Percentiles rank a stretch among this genome's conserved stretches.
Conservation (phyloP, 2,329 filamentous ascomycete genomes). For the Ustulina deusta region DNA sequence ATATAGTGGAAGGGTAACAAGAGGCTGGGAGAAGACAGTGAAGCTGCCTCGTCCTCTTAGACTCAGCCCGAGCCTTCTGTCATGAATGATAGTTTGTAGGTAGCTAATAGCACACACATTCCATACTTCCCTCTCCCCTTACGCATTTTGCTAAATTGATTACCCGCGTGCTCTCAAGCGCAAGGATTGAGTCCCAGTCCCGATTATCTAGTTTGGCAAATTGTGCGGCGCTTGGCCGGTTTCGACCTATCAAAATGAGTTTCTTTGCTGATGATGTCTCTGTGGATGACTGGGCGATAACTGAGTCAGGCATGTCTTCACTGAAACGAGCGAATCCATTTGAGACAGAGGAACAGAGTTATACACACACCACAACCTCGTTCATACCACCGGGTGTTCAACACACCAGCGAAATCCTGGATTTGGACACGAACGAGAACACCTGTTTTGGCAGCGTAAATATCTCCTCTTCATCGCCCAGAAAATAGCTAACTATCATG, state of each 20-base stretch:
- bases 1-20: neutral
- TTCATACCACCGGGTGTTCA: no score
- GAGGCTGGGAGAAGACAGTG: neutral
- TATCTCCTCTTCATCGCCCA: neutral
- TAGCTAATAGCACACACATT: no score
- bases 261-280: neutral
- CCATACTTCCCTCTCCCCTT: no score
- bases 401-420: no score
- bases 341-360: neutral
- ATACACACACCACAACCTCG: neutral
- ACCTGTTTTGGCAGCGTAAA: constrained; percentile 22
- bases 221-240: no score
- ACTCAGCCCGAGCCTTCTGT: neutral
- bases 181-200: no score
- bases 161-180: no score
- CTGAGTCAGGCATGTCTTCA: no score
- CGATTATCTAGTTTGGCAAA: no score
- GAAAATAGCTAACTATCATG: neutral
- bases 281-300: no score
- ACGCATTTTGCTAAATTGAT: no score
- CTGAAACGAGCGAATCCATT: constrained; percentile 18
- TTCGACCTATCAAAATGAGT: neutral
- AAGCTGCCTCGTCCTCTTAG: neutral
- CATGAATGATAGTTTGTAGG: no score
- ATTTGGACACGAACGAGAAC: neutral